Evolutionary conservation across 345 rosid species (phyloP), one percentile per base, ranked within the genome.

Genomic region (Sisymbrium irio): DNA sequence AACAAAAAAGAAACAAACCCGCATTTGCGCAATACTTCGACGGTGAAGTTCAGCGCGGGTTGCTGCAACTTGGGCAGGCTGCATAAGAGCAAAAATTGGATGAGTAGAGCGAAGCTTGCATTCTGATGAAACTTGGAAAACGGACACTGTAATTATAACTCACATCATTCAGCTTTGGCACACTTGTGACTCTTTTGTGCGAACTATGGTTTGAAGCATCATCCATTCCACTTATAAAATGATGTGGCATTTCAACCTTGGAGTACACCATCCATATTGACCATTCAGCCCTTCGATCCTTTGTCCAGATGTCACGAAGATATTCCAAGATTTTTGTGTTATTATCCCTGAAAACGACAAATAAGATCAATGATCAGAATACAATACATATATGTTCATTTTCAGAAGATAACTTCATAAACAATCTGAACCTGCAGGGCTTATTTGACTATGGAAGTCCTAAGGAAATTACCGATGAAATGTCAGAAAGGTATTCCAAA

Each of bases 211-310:
- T 79, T 63, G 88, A 62, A 62, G 84, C 42, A 49, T 90, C 94
- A 67, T 90, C 89, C 84, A 67, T 74, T 71, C 91, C 89, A 72
- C 94, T 88, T 40, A 96, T 86, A 80, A 82, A 92, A 79, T 85
- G 97, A 83, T 85, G 96, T 57, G 99, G 98, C 99, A 96, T 90
- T 80, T 96, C 98, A 66, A 90, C 97, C 82, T 90, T 92, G 10
- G 97, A 85, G 81, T 95, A 92, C 51, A 90, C 92, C 97, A 88
- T 95, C 99, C 99, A 92, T 78, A 90, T 92, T 8, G 99, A 92
- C 99, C 99, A 95, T 81, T 95, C 99, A 67, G 92, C 91, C 79
- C 84, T 89, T 72, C 97, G 89, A 72, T 92, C 97, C 75, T 79
- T 83, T 39, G 86, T 82, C 99, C 99, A 96, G 64, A 68, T 72